phyloP scores from a whole-genome alignment of 2,329 filamentous ascomycete species.

The Lecanicillium sp. region DNA sequence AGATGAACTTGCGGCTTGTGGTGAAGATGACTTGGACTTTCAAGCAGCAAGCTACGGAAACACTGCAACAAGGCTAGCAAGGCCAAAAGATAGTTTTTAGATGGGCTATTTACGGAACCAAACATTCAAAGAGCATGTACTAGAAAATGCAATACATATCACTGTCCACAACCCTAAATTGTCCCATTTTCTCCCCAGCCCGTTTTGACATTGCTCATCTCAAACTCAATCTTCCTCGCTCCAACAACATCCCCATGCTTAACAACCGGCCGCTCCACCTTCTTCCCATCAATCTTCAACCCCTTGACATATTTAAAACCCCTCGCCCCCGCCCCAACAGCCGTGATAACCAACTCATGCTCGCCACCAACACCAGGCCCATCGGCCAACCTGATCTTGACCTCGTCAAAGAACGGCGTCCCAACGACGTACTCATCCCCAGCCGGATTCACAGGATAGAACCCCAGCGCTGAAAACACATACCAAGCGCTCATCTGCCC shows the following conservation, averaged over 20 bases:
- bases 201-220: conserved; percentile 32
- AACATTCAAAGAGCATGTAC: no score
- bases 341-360: conserved; percentile 27
- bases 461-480: conserved; percentile 35
- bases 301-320: conserved; percentile 27
- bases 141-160: not conserved
- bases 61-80: not conserved
- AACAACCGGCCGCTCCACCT: conserved; percentile 24
- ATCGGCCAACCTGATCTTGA: conserved; percentile 27
- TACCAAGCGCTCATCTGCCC: conserved; percentile 44
- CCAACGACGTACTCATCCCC: conserved; percentile 36
- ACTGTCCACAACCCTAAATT: not conserved
- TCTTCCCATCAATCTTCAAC: conserved; percentile 30
- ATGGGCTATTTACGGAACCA: no score
- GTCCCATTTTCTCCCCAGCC: conserved; percentile 11
- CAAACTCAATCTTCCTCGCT: conserved; percentile 31
- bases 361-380: conserved; percentile 13
- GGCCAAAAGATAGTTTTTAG: no score
- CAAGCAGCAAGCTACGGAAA: not conserved
- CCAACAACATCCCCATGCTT: conserved; percentile 30
- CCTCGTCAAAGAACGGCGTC: conserved; percentile 36
- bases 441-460: conserved; percentile 37
- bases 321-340: conserved; percentile 29
- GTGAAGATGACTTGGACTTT: not conserved
- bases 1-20: not conserved